A percentile compares a stretch with the other conserved stretches of the same genome.
These are phyloP conservation scores for Dissophora ornata DNA, from an alignment of 192 early-diverging fungal species.

Conservation along the genomic window DNA sequence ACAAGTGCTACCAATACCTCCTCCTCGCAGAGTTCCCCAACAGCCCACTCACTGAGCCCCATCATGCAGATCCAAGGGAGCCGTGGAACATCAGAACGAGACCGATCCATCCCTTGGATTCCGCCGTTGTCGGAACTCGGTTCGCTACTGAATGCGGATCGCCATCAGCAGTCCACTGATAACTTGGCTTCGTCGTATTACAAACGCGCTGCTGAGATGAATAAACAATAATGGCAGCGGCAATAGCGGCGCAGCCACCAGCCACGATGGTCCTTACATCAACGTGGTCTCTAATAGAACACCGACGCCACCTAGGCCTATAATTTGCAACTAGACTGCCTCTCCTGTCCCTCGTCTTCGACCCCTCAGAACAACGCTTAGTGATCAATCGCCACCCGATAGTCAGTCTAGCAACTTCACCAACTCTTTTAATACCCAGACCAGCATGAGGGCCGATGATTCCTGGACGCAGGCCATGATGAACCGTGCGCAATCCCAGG, in stretches of 20 bases:
- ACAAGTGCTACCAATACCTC: conserved; percentile 10
- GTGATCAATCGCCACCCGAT: background rate
- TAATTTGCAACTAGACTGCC: too few relatives aligned
- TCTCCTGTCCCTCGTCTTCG: too few relatives aligned
- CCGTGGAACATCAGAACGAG: background rate
- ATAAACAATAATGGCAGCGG: too few relatives aligned
- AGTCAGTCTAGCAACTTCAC: conserved; percentile 1
- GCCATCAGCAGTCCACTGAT: conserved; percentile 25
- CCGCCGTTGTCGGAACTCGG: too few relatives aligned
- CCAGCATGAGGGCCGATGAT: conserved; percentile 18
- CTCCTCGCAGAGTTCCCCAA: conserved; percentile 26
- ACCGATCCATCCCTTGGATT: background rate
- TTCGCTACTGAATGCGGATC: background rate
- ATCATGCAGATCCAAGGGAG: background rate
- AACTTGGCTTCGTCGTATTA: conserved; percentile 38
- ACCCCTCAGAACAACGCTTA: too few relatives aligned
- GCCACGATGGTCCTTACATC: too few relatives aligned
- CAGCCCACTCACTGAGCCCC: background rate
- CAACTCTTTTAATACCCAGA: background rate
- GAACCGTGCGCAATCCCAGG: conserved; percentile 16
- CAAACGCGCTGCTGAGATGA: conserved; percentile 21
- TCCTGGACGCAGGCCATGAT: conserved; percentile 48
- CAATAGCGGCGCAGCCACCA: too few relatives aligned
- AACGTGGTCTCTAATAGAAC: too few relatives aligned
- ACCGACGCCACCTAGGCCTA: too few relatives aligned